These are phyloP conservation scores for Globisporangium irregulare DNA, from an alignment of 352 stramenopile species.

Conservation along the genomic window DNA sequence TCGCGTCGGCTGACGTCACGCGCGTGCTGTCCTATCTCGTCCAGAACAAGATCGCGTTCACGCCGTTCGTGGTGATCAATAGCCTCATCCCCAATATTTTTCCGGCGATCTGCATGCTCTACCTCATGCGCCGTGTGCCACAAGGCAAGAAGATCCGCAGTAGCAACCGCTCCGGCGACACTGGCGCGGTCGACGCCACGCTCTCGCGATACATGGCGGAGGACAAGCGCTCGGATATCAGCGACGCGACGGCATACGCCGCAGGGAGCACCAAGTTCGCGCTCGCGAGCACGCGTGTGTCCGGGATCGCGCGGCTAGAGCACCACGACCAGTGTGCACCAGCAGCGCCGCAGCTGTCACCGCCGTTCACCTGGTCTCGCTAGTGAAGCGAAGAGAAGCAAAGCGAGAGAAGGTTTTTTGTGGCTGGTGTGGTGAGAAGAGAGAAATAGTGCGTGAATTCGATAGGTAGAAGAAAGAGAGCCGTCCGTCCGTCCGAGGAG, in stretches of 20 bases:
- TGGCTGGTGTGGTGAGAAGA: background rate
- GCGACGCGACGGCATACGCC: conserved; percentile 18
- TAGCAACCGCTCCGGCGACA: conserved; percentile 18
- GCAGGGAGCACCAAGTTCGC: conserved; percentile 19
- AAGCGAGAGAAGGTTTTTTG: background rate
- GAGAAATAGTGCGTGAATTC: conserved; percentile 6
- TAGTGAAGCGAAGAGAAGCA: background rate
- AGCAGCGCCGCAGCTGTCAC: conserved; percentile 8
- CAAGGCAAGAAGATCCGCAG: conserved; percentile 19
- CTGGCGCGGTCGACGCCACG: conserved; percentile 20
- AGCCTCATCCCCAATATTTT: conserved; percentile 82
- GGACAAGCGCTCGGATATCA: conserved; percentile 21
- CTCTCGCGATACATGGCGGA: conserved; percentile 68
- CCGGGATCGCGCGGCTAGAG: conserved; percentile 18
- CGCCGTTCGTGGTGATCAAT: conserved; percentile 68
- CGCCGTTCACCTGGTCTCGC: conserved; percentile 18
- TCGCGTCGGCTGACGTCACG: conserved; percentile 70
- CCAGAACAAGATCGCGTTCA: conserved; percentile 50
- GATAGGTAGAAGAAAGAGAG: conserved; percentile 10
- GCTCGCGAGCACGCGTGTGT: conserved; percentile 18
- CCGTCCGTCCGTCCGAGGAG: background rate
- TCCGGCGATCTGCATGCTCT: conserved; percentile 87
- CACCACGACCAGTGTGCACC: conserved; percentile 14
- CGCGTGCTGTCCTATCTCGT: conserved; percentile 63
- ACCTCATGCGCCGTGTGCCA: conserved; percentile 78